Base-by-base conservation (phyloP, 495 filamentous ascomycete genomes). In the Aspergillus egyptiacus region DNA sequence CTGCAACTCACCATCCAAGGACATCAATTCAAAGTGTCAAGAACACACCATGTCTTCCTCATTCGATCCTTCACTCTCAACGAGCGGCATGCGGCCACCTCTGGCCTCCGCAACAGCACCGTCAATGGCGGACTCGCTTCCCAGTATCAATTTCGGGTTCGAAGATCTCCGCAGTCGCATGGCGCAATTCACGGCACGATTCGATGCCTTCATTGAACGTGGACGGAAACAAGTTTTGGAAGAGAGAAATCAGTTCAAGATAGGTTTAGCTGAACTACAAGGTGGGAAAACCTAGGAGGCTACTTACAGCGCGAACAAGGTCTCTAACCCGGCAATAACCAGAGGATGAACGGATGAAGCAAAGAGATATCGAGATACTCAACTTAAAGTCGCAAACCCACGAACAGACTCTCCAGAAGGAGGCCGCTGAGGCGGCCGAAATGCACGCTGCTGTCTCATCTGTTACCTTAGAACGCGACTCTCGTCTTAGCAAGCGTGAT, bases 101-200 rank as follows among this genome's bases (percentile, higher is more conserved):
- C 71, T 84, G 46, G 70, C 70, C 32, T 72, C 76, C 10, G 69
- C 78, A 19, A 69, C 75, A 48, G 74, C 72, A 35, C 76, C 78
- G 6, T 80, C 80, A 49, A 82, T 84, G 76, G 87, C 88, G 28
- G 88, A 93, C 65, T 81, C 82, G 10, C 80, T 96, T 7, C 93
- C 93, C 30, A 87, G 73, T 64, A 86, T 96, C 67, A 89, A 93
- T 68, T 96, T 97, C 66, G 89, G 89, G 48, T 97, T 97, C 68
- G 91, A 97, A 50, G 90, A 96, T 52, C 73, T 98, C 51, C 91
- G 91, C 66, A 88, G 89, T 54, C 84, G 89, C 68, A 97, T 98
- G 91, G 81, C 86, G 22, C 85, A 85, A 42, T 98, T 98, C 65
- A 97, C 89, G 0, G 80, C 81, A 8, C 85, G 79, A 48, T 98